These are phyloP conservation scores for Podospora pseudoanserina DNA, from an alignment of 495 filamentous ascomycete genomes.

Conservation along the genomic window DNA sequence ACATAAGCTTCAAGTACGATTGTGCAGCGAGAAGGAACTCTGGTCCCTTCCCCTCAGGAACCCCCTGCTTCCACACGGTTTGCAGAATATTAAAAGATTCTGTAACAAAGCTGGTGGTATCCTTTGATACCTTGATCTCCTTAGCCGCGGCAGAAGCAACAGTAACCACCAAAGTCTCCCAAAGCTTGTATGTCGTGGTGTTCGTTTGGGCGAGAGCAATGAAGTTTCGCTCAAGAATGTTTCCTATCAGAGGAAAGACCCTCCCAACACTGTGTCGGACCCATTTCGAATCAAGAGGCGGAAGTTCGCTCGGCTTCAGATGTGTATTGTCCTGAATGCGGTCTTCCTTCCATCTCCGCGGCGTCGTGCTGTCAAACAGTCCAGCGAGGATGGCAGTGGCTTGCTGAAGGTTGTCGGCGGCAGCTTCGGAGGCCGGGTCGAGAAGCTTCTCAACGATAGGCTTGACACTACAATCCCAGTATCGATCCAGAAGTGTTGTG, in stretches of 20 bases:
- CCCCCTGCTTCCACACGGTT: constrained; percentile 57
- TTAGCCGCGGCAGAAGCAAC: constrained; percentile 76
- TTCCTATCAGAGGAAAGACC: constrained; percentile 63
- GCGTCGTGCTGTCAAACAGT: constrained; percentile 63
- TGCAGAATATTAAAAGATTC: constrained; percentile 63
- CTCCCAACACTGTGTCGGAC: constrained; percentile 62
- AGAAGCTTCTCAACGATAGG: constrained; percentile 48
- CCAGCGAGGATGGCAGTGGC: constrained; percentile 63
- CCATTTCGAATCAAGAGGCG: constrained; percentile 80
- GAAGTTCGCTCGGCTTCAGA: constrained; percentile 68
- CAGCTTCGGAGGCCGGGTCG: constrained; percentile 27
- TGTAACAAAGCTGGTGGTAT: constrained; percentile 75
- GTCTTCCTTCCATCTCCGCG: constrained; percentile 68
- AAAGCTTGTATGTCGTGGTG: constrained; percentile 54
- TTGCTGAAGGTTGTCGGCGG: constrained; percentile 40
- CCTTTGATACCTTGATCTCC: constrained; percentile 83
- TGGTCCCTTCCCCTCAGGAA: constrained; percentile 14
- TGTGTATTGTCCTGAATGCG: constrained; percentile 56
- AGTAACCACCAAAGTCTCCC: constrained; percentile 64
- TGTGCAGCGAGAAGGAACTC: constrained; percentile 61
- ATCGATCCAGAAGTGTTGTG: constrained; percentile 59
- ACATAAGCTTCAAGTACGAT: constrained; percentile 57
- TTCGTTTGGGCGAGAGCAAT: constrained; percentile 47
- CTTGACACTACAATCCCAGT: constrained; percentile 75
- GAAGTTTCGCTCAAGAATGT: constrained; percentile 55